A percentile compares a stretch with the other conserved stretches of the same genome.
These are phyloP conservation scores for Pseudogymnoascus sp. DNA, from an alignment of 2,329 filamentous ascomycete genomes.

Conservation along the genomic window DNA sequence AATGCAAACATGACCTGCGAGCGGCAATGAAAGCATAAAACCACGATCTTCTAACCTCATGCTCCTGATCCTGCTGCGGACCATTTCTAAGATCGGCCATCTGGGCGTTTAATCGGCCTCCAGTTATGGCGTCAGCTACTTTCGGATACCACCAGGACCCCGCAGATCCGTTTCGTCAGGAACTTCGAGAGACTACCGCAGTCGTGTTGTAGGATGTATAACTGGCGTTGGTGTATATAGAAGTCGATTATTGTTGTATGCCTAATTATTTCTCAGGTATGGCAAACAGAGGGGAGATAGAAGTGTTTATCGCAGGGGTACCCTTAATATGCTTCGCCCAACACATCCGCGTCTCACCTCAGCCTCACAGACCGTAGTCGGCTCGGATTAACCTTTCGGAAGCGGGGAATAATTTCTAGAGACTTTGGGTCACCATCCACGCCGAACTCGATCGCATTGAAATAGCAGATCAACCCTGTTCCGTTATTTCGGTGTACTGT, in stretches of 20 bases:
- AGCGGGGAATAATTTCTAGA: neutral
- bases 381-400: conserved; percentile 8
- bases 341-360: conserved; percentile 5
- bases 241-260: neutral
- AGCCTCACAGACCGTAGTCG: neutral
- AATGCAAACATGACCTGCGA: neutral
- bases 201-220: neutral
- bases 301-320: conserved; percentile 5
- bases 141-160: conserved; percentile 5
- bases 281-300: neutral
- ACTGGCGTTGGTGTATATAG: neutral
- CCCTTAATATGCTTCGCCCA: neutral
- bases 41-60: conserved; percentile 18
- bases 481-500: neutral
- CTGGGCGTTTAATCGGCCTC: conserved; percentile 11
- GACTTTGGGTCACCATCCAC: neutral
- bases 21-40: neutral
- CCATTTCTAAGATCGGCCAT: conserved; percentile 24
- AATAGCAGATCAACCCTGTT: conserved; percentile 1
- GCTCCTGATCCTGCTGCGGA: conserved; percentile 22
- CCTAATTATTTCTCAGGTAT: conserved; percentile 5
- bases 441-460: neutral
- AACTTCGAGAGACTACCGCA: neutral
- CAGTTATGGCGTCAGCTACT: conserved; percentile 7
- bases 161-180: neutral